These are phyloP conservation scores for Hypoxylon sp. DNA, from an alignment of 2,329 filamentous ascomycete genomes.

Conservation along the genomic window DNA sequence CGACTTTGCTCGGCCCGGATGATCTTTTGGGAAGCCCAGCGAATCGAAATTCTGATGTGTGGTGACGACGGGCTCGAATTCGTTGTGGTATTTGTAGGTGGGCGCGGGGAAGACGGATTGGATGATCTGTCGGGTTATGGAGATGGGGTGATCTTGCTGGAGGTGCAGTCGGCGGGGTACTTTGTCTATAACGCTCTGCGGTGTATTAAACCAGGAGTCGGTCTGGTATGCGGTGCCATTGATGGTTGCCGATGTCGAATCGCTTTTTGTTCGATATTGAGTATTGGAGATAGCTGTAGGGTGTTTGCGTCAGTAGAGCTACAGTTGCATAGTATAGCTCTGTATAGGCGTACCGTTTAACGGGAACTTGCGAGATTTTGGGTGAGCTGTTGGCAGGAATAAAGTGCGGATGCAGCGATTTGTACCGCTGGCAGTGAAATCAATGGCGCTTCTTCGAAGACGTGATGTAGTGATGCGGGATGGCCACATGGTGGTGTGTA, in stretches of 20 bases:
- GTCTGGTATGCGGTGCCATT: conserved; percentile 69
- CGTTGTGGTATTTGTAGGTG: conserved; percentile 78
- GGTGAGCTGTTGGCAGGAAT: conserved; percentile 28
- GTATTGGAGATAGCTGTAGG: conserved; percentile 13
- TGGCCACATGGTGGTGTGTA: conserved; percentile 40
- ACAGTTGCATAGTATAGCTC: conserved; percentile 9
- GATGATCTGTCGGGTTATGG: conserved; percentile 90
- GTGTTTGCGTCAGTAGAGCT: conserved; percentile 27
- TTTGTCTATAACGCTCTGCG: conserved; percentile 75
- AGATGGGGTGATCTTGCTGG: conserved; percentile 87
- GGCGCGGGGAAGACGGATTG: conserved; percentile 83
- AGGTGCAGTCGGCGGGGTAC: conserved; percentile 84
- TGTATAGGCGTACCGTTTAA: conserved; percentile 40
- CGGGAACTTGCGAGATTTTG: conserved; percentile 32
- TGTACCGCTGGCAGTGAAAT: conserved; percentile 16
- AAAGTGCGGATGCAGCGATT: conserved; percentile 12
- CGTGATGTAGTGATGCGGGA: conserved; percentile 37
- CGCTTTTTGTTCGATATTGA: conserved; percentile 37
- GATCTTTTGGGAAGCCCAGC: conserved; percentile 87
- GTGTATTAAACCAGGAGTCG: conserved; percentile 87
- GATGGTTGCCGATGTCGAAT: conserved; percentile 58
- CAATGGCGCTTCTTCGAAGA: conserved; percentile 25
- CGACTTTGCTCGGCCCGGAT: conserved; percentile 84
- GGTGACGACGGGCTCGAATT: conserved; percentile 82
- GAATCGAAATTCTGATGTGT: conserved; percentile 94